Base-by-base conservation (phyloP, 2,329 filamentous ascomycete genomes). In the Phoma sp. region DNA sequence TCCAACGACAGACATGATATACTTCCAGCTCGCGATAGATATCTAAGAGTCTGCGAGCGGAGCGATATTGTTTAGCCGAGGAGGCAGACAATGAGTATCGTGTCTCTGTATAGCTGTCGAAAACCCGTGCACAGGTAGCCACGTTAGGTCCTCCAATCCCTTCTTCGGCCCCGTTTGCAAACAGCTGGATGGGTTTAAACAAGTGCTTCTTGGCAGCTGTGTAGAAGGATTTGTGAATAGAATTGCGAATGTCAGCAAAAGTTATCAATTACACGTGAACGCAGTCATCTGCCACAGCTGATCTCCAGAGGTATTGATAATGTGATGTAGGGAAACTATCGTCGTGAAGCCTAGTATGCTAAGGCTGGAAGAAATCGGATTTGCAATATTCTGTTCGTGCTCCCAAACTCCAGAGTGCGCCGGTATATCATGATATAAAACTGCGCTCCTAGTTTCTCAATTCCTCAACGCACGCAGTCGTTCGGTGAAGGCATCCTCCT, bases 401-500 rank as follows among this genome's bases (percentile, higher is more conserved):
- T 50, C 53, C 53, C 29, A 33, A 57, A 57, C 54, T 57, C 54
- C 54, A 40, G 21, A 39, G 17, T 52, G 39, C 54, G 48, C 54
- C 54, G 29, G 31, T 48, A 35, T 44, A 31, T 24, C 7, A 25
- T 41, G 22, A 24, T 25, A 36, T 17, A 15, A 9, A 41, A 31
- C 1, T 6, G 13, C 3, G 38, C 21, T 15, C 44, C 46, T 60
- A 75, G 44, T 35, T 35, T 15, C n/a, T 35, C n/a, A 35, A 15
- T 77, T 80, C 68, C 83, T 78, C 71, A 86, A 68, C 22, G 83
- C 83, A 54, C 83, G 77, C 67, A 86, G 74, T 54, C 83, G 76
- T 76, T 85, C 83, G 3, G 82, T 82, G 63, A 94, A 79, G 25
- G 86, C 88, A 71, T 94, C 90, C 75, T 94, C 90, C 73, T 91